These are phyloP conservation scores for Salvia hispanica DNA, from an alignment of 257 asterid genomes.

Conservation along the genomic window DNA sequence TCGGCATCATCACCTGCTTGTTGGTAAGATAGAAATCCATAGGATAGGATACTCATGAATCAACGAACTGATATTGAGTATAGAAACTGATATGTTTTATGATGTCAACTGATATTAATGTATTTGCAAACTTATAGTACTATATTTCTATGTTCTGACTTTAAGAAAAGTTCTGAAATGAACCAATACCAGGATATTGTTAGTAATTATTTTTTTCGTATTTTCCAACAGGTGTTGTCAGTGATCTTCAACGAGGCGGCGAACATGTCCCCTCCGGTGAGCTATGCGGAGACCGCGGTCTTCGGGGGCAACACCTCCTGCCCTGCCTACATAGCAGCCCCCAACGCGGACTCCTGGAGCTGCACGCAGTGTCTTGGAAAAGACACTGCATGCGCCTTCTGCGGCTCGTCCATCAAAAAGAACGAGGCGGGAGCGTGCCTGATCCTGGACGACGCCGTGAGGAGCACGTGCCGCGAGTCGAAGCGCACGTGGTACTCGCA, in stretches of 20 bases:
- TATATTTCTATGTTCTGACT: no score
- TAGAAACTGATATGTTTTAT: no score
- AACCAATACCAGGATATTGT: no score
- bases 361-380: slow-evolving; percentile 48
- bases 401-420: slow-evolving; percentile 42
- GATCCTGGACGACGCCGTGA: slow-evolving; percentile 29
- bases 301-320: slow-evolving; percentile 59
- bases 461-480: slow-evolving; percentile 39
- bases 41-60: no score
- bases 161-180: no score
- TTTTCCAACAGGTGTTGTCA: slow-evolving; percentile 11
- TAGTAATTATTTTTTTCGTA: no score
- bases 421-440: slow-evolving; percentile 53
- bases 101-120: no score
- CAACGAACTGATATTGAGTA: no score
- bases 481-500: slow-evolving; percentile 50
- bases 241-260: slow-evolving; percentile 40
- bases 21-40: neutral
- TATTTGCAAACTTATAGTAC: no score
- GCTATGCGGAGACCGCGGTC: slow-evolving; percentile 31
- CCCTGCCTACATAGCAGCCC: slow-evolving; percentile 36
- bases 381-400: slow-evolving; percentile 42
- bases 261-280: slow-evolving; percentile 41
- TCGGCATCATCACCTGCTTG: slow-evolving; percentile 38
- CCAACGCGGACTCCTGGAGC: slow-evolving; percentile 44